phyloP scores from a whole-genome alignment of 2,329 filamentous ascomycete species.

The Bimuria novae-zelandiae region DNA sequence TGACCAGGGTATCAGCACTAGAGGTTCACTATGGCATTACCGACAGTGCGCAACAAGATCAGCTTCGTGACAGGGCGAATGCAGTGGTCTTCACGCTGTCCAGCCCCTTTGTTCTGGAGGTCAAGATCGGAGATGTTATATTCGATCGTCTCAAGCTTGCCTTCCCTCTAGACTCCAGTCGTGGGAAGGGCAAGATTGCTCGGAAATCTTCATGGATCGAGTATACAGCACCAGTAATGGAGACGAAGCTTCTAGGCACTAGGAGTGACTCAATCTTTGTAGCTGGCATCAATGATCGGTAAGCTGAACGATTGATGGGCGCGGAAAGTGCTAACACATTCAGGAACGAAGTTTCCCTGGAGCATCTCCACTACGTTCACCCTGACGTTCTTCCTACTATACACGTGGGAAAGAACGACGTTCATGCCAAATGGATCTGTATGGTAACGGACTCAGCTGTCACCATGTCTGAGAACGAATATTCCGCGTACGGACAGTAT shows the following conservation, averaged over 20 bases:
- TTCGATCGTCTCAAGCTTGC: background rate
- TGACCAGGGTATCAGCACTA: background rate
- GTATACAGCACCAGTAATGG: constrained; percentile 9
- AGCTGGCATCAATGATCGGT: background rate
- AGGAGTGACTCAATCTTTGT: constrained; percentile 7
- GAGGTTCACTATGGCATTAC: background rate
- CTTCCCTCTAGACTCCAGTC: background rate
- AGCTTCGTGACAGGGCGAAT: background rate
- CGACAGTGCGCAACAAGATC: background rate
- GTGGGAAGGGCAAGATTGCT: constrained; percentile 12
- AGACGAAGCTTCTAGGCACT: constrained; percentile 9
- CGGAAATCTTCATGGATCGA: constrained; percentile 14
- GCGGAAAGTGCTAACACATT: background rate
- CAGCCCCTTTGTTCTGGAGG: background rate
- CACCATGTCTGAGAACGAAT: background rate
- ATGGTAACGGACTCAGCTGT: background rate
- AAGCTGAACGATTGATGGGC: background rate
- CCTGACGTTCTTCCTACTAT: constrained; percentile 8
- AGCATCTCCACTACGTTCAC: constrained; percentile 9
- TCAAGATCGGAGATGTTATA: constrained; percentile 2
- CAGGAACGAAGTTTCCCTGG: background rate
- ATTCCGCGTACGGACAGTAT: background rate
- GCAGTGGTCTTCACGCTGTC: background rate
- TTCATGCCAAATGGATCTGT: background rate
- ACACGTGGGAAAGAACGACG: background rate